Evolutionary conservation across 371 early-diverging fungal genomes (phyloP).

Genomic region (Mortierella sp.): DNA sequence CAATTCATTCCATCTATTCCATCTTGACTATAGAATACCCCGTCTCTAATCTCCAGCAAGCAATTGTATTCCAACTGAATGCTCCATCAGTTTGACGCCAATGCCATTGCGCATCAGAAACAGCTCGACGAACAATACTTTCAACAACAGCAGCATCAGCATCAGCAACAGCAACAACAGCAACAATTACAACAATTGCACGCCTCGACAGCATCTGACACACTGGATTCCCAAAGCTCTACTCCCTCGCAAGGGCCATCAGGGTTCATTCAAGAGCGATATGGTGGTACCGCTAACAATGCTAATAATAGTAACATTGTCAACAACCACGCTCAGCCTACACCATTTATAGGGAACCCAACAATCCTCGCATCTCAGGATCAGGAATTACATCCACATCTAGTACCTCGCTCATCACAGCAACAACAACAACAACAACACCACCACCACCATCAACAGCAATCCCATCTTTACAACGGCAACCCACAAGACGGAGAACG

Average conservation of each 20-base stretch:
- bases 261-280: conserved; percentile 29
- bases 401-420: conserved; percentile 5
- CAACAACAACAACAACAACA: too few species aligned
- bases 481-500: too few species aligned
- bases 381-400: conserved; percentile 16
- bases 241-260: conserved; percentile 2
- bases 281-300: background rate
- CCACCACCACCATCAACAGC: too few species aligned
- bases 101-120: conserved; percentile 26
- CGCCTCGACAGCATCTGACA: background rate
- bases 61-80: conserved; percentile 9
- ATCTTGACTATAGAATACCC: too few species aligned
- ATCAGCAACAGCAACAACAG: conserved; percentile 3
- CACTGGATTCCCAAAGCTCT: conserved; percentile 6
- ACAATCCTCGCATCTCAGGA: conserved; percentile 34
- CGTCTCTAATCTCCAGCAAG: background rate
- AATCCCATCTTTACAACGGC: too few species aligned
- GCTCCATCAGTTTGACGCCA: conserved; percentile 35
- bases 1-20: background rate
- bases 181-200: background rate
- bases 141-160: conserved; percentile 18
- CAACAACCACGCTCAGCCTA: background rate
- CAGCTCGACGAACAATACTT: conserved; percentile 5
- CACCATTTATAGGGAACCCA: conserved; percentile 19
- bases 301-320: background rate